Evolutionary conservation across 1,284 basidiomycete genomes (phyloP).

Genomic region (Melampsora larici-populina): DNA sequence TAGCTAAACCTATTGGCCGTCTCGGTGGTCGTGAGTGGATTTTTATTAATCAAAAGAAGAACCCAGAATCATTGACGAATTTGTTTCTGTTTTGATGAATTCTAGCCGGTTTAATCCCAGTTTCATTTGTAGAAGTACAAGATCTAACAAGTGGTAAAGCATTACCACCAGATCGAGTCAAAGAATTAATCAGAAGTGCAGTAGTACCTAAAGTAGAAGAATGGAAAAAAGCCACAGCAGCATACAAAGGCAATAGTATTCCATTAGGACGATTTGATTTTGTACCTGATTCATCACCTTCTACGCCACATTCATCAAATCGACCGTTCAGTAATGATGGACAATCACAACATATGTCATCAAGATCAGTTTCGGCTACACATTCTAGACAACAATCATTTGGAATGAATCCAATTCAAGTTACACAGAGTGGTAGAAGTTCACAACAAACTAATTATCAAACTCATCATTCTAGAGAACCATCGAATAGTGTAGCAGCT

Average conservation of each 20-base stretch:
- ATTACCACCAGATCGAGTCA: conserved; percentile 61
- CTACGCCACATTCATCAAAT: neutral
- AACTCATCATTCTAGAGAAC: conserved; percentile 5
- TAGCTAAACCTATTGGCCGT: conserved; percentile 83
- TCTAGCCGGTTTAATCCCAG: conserved; percentile 81
- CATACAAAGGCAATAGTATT: conserved; percentile 94
- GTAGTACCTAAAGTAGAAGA: conserved; percentile 92
- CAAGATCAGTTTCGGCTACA: conserved; percentile 19
- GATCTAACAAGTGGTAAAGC: conserved; percentile 73
- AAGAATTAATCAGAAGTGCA: conserved; percentile 74
- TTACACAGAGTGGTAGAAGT: conserved; percentile 12
- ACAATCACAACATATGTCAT: conserved; percentile 10
- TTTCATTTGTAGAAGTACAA: conserved; percentile 91
- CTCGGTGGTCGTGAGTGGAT: conserved; percentile 70
- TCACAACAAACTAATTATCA: conserved; percentile 37
- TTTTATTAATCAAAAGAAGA: neutral
- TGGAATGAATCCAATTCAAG: neutral
- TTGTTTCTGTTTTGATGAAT: neutral
- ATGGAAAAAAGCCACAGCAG: conserved; percentile 93
- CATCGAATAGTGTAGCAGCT: conserved; percentile 15
- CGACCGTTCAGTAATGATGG: conserved; percentile 21
- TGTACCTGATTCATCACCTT: conserved; percentile 1
- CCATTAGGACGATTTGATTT: conserved; percentile 85
- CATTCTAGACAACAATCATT: conserved; percentile 8
- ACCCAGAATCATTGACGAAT: neutral